A percentile compares a stretch with the other conserved stretches of the same genome.
phyloP scores from a whole-genome alignment of 2,329 filamentous ascomycete species.

The Alternaria consortialis region DNA sequence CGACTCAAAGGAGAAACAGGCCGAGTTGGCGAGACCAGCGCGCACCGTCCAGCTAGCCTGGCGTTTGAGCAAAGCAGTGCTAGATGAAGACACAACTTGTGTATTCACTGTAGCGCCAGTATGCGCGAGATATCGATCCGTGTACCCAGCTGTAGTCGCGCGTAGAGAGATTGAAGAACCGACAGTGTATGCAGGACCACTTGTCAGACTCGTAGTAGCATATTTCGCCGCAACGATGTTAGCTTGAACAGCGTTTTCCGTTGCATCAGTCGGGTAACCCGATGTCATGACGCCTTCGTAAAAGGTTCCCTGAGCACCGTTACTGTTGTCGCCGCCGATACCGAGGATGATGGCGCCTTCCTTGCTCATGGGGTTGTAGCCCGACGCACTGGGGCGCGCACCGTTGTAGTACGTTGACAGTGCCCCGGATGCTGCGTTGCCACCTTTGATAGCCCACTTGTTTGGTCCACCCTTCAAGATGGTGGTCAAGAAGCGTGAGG shows the following conservation, averaged over 20 bases:
- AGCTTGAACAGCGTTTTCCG: slow-evolving; percentile 67
- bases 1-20: slow-evolving; percentile 69
- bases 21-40: slow-evolving; percentile 64
- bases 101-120: slow-evolving; percentile 62
- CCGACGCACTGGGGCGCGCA: slow-evolving; percentile 59
- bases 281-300: slow-evolving; percentile 72
- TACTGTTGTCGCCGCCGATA: slow-evolving; percentile 74
- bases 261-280: slow-evolving; percentile 68
- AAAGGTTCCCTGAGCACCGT: slow-evolving; percentile 68
- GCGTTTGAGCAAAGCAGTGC: slow-evolving; percentile 59
- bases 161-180: slow-evolving; percentile 64
- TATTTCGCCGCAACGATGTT: slow-evolving; percentile 69
- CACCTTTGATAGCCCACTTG: slow-evolving; percentile 68
- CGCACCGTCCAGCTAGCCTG: slow-evolving; percentile 68
- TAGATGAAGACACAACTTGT: slow-evolving; percentile 64
- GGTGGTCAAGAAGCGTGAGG: slow-evolving; percentile 65
- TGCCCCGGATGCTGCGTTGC: slow-evolving; percentile 62
- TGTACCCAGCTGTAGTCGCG: slow-evolving; percentile 64
- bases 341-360: slow-evolving; percentile 74
- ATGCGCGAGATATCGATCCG: slow-evolving; percentile 65
- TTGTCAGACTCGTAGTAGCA: slow-evolving; percentile 57
- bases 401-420: slow-evolving; percentile 69
- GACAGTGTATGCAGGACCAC: slow-evolving; percentile 58
- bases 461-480: slow-evolving; percentile 65
- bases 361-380: slow-evolving; percentile 70